Conservation (phyloP, 306 rosid genomes). For the Castanea mollissima region DNA sequence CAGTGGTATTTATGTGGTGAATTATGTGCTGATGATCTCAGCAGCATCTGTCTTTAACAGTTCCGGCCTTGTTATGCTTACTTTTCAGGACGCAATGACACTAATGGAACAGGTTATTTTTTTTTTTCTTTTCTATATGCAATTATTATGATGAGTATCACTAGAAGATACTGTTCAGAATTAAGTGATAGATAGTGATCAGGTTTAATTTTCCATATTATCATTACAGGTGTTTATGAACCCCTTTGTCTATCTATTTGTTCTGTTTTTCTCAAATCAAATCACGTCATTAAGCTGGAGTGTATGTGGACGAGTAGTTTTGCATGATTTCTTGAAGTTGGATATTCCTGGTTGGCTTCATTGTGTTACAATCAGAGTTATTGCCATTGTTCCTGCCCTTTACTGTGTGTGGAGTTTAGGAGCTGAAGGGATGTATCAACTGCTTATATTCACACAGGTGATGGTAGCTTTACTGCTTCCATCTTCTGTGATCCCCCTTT, state of each 20-base stretch:
- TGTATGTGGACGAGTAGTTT: conserved; percentile 70
- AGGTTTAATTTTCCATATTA: conserved; percentile 13
- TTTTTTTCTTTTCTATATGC: conserved; percentile 7
- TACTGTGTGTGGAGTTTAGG: conserved; percentile 90
- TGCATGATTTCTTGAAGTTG: conserved; percentile 67
- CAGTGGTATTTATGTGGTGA: conserved; percentile 76
- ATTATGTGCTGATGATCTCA: conserved; percentile 59
- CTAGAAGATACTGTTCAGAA: conserved; percentile 11
- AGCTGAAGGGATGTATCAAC: conserved; percentile 89
- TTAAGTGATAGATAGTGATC: conserved; percentile 6
- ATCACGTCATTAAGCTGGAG: conserved; percentile 72
- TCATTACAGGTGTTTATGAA: conserved; percentile 64
- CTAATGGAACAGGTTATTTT: conserved; percentile 72
- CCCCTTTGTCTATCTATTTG: conserved; percentile 55
- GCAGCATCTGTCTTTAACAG: conserved; percentile 65
- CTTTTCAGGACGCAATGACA: conserved; percentile 75
- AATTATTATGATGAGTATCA: conserved; percentile 8
- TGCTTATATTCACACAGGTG: conserved; percentile 82
- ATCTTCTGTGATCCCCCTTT: conserved; percentile 88
- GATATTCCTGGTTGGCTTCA: conserved; percentile 98
- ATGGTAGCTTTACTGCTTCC: conserved; percentile 84
- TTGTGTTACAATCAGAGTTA: conserved; percentile 78
- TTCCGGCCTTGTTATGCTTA: conserved; percentile 61
- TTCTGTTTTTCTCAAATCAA: conserved; percentile 79
- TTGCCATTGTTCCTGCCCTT: conserved; percentile 82